phyloP scores from a whole-genome alignment of 2,329 filamentous ascomycete species.

The Domatiomyces globalis region DNA sequence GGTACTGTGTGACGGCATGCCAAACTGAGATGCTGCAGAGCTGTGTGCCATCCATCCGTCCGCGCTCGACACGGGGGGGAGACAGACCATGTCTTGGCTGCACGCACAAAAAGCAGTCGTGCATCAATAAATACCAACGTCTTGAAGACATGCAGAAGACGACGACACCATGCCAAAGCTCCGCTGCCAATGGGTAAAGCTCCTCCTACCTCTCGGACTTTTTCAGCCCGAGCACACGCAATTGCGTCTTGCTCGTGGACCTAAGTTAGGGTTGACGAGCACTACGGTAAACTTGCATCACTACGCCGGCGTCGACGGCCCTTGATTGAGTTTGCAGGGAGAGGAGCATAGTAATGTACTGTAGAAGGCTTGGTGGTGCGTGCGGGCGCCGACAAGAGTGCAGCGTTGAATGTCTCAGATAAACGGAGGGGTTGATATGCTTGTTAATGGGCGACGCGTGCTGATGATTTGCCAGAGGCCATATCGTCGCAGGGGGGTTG shows the following conservation, averaged over 20 bases:
- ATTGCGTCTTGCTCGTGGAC: not conserved
- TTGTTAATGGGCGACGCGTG: not conserved
- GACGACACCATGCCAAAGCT: not conserved
- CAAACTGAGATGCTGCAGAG: not conserved
- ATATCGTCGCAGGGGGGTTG: not conserved
- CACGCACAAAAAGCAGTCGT: not conserved
- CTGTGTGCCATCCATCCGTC: not conserved
- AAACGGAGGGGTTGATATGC: not conserved
- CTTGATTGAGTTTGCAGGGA: constrained; percentile 6
- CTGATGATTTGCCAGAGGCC: not conserved
- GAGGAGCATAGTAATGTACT: not conserved
- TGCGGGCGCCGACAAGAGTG: not conserved
- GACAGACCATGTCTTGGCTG: not conserved
- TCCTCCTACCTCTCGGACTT: not conserved
- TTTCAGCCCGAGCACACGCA: too few relatives aligned
- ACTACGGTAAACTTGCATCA: constrained; percentile 3
- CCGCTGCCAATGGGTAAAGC: not conserved
- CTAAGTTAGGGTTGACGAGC: not conserved
- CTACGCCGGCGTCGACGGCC: too few relatives aligned
- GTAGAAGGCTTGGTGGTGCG: constrained; percentile 3
- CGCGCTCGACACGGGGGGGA: not conserved
- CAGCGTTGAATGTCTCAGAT: constrained; percentile 12
- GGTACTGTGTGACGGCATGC: too few relatives aligned
- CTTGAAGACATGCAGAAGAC: not conserved
- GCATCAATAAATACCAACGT: not conserved